These are phyloP conservation scores for Nakazawaea wyomingensis DNA, from an alignment of 805 yeast species.

Conservation along the genomic window DNA sequence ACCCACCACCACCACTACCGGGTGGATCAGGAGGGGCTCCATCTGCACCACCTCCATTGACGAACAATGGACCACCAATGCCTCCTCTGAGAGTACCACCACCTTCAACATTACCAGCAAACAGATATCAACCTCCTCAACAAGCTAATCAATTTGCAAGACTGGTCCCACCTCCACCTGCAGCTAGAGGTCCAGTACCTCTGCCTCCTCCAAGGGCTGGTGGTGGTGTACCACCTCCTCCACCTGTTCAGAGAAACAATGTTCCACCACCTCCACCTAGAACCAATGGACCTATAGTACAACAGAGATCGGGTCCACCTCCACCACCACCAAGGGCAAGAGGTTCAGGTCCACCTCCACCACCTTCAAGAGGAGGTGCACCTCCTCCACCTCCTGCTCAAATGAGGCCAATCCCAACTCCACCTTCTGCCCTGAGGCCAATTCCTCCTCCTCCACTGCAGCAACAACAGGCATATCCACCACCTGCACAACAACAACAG, in stretches of 20 bases:
- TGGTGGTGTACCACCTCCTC: constrained; percentile 14
- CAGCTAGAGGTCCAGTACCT: constrained; percentile 18
- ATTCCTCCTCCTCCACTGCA: constrained; percentile 22
- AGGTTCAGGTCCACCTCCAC: constrained; percentile 26
- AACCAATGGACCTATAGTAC: constrained; percentile 17
- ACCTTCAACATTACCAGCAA: constrained; percentile 5
- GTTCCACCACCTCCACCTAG: constrained; percentile 21
- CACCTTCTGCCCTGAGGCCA: constrained; percentile 8
- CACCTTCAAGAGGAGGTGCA: constrained; percentile 26
- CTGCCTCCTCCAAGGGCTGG: constrained; percentile 19
- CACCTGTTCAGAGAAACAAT: constrained; percentile 18
- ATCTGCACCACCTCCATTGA: too few relatives aligned
- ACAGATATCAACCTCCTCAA: constrained; percentile 11
- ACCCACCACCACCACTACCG: constrained; percentile 14
- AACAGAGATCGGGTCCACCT: constrained; percentile 20
- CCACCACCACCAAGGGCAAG: constrained; percentile 14
- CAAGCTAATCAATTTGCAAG: constrained; percentile 10
- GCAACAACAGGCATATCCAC: constrained; percentile 17
- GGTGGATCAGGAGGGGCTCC: too few relatives aligned
- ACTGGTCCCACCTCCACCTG: constrained; percentile 20
- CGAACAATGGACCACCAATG: constrained; percentile 18
- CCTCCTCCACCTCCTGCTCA: constrained; percentile 16
- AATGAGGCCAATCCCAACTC: constrained; percentile 13
- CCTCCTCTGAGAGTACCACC: constrained; percentile 14
- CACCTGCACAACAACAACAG: constrained; percentile 18